Conservation (phyloP, 768 basidiomycete genomes). For the Psilocybe azurescens region DNA sequence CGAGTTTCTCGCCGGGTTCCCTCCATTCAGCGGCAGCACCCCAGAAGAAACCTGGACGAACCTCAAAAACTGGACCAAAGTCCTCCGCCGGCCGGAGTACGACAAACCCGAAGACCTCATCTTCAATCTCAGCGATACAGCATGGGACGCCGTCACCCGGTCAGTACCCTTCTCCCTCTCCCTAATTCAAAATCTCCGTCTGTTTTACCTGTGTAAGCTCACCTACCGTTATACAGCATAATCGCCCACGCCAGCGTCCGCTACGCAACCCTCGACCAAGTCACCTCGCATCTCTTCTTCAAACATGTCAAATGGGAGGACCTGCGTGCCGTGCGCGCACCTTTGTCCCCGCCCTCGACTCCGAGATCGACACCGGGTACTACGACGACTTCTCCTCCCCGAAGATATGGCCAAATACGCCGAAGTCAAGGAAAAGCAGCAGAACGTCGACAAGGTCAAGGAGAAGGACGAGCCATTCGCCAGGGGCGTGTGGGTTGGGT, state of each 20-base stretch:
- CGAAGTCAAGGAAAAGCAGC: conserved; percentile 96
- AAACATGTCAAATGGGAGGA: conserved; percentile 74
- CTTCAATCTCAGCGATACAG: conserved; percentile 92
- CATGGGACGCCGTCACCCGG: conserved; percentile 95
- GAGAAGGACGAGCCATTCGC: conserved; percentile 81
- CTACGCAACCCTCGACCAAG: conserved; percentile 72
- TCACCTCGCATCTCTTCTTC: conserved; percentile 87
- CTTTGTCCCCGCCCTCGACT: conserved; percentile 93
- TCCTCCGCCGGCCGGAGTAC: conserved; percentile 91
- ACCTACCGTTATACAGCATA: conserved; percentile 37
- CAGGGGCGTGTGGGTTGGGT: conserved; percentile 89
- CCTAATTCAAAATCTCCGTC: too few species aligned
- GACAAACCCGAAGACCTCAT: conserved; percentile 95
- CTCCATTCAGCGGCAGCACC: conserved; percentile 94
- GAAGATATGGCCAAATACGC: conserved; percentile 99
- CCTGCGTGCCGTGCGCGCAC: conserved; percentile 77
- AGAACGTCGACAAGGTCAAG: conserved; percentile 88
- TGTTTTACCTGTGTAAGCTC: background rate
- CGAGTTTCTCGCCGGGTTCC: conserved; percentile 96
- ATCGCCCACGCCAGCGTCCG: conserved; percentile 89
- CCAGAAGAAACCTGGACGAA: conserved; percentile 99
- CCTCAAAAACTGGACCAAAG: conserved; percentile 96
- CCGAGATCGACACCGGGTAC: conserved; percentile 94
- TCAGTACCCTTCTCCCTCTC: conserved; percentile 33
- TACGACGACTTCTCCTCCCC: conserved; percentile 89